Conservation (phyloP, 176 grass and related monocot genomes). For the Carex scoparia region DNA sequence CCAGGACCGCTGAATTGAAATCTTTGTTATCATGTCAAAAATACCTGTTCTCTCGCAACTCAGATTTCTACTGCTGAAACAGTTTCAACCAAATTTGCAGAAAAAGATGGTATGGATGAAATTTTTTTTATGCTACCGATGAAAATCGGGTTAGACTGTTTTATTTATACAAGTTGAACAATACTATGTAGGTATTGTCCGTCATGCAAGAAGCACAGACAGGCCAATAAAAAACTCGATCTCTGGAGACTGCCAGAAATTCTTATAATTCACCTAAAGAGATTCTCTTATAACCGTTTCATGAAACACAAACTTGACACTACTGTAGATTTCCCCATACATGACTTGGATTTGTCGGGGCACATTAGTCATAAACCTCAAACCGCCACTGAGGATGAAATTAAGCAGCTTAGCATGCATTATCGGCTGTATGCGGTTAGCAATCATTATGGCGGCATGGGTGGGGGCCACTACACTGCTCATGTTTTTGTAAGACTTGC, state of each 20-base stretch:
- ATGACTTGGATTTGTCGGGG: constrained; percentile 70
- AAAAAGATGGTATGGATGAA: too few relatives aligned
- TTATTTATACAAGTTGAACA: constrained; percentile 6
- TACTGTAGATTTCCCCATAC: constrained; percentile 78
- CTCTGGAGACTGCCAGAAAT: constrained; percentile 95
- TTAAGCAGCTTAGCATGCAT: constrained; percentile 33
- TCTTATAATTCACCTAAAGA: constrained; percentile 92
- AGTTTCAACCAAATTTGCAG: too few relatives aligned
- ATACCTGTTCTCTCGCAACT: too few relatives aligned
- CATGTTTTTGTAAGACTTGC: constrained; percentile 70
- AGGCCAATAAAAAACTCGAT: constrained; percentile 89
- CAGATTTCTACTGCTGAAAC: too few relatives aligned
- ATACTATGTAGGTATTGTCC: constrained; percentile 68
- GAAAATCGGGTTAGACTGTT: background rate
- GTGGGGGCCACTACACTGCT: constrained; percentile 91
- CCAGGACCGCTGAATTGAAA: too few relatives aligned
- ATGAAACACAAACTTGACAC: constrained; percentile 93
- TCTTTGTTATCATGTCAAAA: too few relatives aligned
- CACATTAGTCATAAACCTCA: constrained; percentile 42
- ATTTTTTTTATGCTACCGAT: too few relatives aligned
- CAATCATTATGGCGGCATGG: constrained; percentile 92
- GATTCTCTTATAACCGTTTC: constrained; percentile 74
- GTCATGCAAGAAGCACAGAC: constrained; percentile 68
- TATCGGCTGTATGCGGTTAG: constrained; percentile 79
- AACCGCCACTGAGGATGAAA: constrained; percentile 6